Percentiles rank a stretch among this genome's conserved stretches.
phyloP scores from a whole-genome alignment of 495 filamentous ascomycete species.

The Lophium mytilinum region DNA sequence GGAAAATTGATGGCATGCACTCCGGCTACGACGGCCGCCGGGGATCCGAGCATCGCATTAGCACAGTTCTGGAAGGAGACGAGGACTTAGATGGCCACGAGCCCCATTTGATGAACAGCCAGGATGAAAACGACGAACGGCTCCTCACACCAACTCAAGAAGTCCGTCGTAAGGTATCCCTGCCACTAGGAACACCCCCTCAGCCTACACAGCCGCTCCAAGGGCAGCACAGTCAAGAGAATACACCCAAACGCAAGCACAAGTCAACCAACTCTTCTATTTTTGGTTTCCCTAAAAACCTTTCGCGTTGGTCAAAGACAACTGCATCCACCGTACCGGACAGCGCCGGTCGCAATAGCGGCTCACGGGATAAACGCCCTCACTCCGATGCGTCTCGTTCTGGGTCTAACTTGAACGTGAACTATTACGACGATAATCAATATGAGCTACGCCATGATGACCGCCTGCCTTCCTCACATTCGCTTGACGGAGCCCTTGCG shows the following conservation, averaged over 20 bases:
- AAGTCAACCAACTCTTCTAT: conserved; percentile 83
- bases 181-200: conserved; percentile 66
- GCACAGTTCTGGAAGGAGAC: conserved; percentile 67
- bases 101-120: conserved; percentile 9
- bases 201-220: conserved; percentile 46
- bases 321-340: conserved; percentile 66
- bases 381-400: conserved; percentile 53
- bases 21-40: conserved; percentile 51
- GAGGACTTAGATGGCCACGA: conserved; percentile 32
- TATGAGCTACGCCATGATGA: conserved; percentile 63
- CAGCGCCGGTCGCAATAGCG: conserved; percentile 45
- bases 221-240: conserved; percentile 58
- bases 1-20: conserved; percentile 50
- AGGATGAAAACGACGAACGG: conserved; percentile 33
- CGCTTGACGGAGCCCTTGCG: conserved; percentile 27
- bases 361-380: conserved; percentile 41
- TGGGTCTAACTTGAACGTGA: conserved; percentile 52
- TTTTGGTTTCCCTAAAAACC: conserved; percentile 60
- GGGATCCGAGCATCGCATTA: conserved; percentile 68
- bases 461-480: conserved; percentile 61
- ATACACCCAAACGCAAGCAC: conserved; percentile 77
- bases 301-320: conserved; percentile 95
- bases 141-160: conserved; percentile 38
- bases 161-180: conserved; percentile 35
- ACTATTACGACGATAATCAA: conserved; percentile 56